phyloP scores from a whole-genome alignment of 768 basidiomycete species.

The Russula compacta region DNA sequence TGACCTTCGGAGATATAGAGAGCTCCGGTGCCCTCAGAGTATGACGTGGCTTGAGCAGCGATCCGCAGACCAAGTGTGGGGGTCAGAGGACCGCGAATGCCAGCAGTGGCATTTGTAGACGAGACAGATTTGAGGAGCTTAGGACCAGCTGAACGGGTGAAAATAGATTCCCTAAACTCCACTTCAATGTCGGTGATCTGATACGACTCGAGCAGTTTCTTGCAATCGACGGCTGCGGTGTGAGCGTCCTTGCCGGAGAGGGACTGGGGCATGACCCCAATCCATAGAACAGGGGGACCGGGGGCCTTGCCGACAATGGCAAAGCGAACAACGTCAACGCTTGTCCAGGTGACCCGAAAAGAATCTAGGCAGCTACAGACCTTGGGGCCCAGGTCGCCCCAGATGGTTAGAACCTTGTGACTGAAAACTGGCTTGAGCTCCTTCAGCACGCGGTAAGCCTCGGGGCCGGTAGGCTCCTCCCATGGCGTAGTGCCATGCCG shows the following conservation, averaged over 20 bases:
- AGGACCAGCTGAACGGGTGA: conserved; percentile 18
- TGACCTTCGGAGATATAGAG: conserved; percentile 25
- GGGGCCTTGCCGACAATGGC: conserved; percentile 24
- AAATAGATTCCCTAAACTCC: conserved; percentile 28
- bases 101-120: too few species aligned
- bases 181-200: conserved; percentile 29
- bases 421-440: conserved; percentile 25
- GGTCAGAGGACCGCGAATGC: conserved; percentile 27
- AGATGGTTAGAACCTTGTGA: conserved; percentile 24
- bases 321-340: conserved; percentile 28
- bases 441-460: conserved; percentile 2
- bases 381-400: conserved; percentile 21
- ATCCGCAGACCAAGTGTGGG: conserved; percentile 31
- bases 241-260: conserved; percentile 22
- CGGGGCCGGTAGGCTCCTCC: background rate
- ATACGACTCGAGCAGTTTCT: conserved; percentile 24
- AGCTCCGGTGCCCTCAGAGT: conserved; percentile 31
- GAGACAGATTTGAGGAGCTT: conserved; percentile 26
- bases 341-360: conserved; percentile 23
- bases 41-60: conserved; percentile 25
- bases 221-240: conserved; percentile 23
- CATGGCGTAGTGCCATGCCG: too few species aligned
- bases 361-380: conserved; percentile 25
- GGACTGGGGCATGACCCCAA: conserved; percentile 28
- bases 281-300: too few species aligned